These are phyloP conservation scores for Ophiostoma pallidulum DNA, from an alignment of 2,329 filamentous ascomycete species.

Conservation along the genomic window DNA sequence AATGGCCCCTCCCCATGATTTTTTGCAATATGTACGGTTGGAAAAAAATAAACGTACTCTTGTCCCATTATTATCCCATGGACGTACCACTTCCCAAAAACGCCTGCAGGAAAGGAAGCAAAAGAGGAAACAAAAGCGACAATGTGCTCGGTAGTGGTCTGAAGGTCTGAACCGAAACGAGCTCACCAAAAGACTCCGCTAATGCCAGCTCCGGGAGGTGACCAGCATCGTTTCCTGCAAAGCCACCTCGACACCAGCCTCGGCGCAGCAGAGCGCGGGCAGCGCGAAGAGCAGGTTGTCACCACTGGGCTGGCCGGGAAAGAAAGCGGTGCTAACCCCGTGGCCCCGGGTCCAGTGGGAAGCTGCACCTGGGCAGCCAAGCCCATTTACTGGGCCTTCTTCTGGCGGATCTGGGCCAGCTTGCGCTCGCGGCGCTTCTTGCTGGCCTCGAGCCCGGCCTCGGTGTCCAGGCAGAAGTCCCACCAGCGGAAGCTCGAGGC, in stretches of 20 bases:
- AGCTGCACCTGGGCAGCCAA: no score
- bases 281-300: no score
- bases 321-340: no score
- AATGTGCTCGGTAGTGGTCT: no score
- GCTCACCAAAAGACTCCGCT: no score
- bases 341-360: no score
- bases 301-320: no score
- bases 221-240: no score
- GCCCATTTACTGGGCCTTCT: constrained; percentile 53
- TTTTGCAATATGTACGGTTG: constrained; percentile 17
- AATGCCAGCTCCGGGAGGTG: no score
- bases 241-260: no score
- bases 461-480: constrained; percentile 90
- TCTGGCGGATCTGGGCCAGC: constrained; percentile 52
- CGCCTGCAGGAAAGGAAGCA: constrained; percentile 6
- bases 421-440: constrained; percentile 76
- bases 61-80: constrained; percentile 4
- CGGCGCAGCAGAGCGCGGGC: no score
- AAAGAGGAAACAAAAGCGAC: not conserved
- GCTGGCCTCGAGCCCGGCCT: constrained; percentile 78
- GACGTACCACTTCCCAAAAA: constrained; percentile 8
- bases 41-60: constrained; percentile 1
- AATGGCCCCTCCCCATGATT: not conserved
- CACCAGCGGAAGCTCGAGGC: constrained; percentile 98
- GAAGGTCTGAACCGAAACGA: no score